Evolutionary conservation across 495 filamentous ascomycete genomes (phyloP).

Genomic region (Gamarada debralockiae): DNA sequence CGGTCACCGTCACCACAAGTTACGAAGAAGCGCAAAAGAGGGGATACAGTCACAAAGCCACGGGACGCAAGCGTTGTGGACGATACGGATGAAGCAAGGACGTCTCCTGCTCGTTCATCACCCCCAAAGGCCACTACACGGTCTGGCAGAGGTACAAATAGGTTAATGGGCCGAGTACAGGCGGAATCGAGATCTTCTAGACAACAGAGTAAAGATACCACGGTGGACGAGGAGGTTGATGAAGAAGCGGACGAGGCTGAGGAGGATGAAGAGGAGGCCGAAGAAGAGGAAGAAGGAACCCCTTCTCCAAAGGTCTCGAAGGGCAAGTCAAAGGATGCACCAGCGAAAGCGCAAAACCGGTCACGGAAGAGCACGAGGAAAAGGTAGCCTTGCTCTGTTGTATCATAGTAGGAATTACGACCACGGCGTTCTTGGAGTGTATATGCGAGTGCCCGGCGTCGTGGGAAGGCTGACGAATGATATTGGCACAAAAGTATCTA

Average conservation of each 20-base stretch:
- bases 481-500: too few relatives aligned
- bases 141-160: slow-evolving; percentile 13
- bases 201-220: slow-evolving; percentile 24
- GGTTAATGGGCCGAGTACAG: slow-evolving; percentile 12
- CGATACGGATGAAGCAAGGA: slow-evolving; percentile 44
- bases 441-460: too few relatives aligned
- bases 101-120: slow-evolving; percentile 20
- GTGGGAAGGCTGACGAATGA: too few relatives aligned
- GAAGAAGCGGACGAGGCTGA: slow-evolving; percentile 23
- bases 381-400: slow-evolving; percentile 4
- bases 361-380: slow-evolving; percentile 25
- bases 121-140: slow-evolving; percentile 10
- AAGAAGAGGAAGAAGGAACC: slow-evolving; percentile 15
- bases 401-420: too few relatives aligned
- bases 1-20: slow-evolving; percentile 40
- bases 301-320: slow-evolving; percentile 17
- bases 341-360: slow-evolving; percentile 4
- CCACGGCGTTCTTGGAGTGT: too few relatives aligned
- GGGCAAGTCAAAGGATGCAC: slow-evolving; percentile 8
- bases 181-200: slow-evolving; percentile 21
- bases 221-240: slow-evolving; percentile 22
- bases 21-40: slow-evolving; percentile 52
- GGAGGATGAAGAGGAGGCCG: slow-evolving; percentile 21
- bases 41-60: slow-evolving; percentile 28
- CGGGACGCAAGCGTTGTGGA: slow-evolving; percentile 50